phyloP scores from a whole-genome alignment of 2,329 filamentous ascomycete genomes.

The Trichoderma citrinoviride region DNA sequence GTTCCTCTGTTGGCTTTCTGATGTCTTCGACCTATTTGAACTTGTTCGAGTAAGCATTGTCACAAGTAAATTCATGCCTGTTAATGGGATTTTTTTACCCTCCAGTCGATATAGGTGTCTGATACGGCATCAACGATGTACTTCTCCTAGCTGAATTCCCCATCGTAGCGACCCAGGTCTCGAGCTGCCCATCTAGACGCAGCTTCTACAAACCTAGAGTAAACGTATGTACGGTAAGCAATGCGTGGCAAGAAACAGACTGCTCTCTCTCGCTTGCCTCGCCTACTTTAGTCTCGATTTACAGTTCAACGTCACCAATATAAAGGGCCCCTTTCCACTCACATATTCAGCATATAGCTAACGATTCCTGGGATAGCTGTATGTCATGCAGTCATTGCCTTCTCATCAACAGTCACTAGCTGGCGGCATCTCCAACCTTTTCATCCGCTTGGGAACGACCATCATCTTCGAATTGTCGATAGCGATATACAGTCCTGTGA shows the following conservation, averaged over 20 bases:
- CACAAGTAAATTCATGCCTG: too few species aligned
- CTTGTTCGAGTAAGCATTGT: conserved; percentile 1
- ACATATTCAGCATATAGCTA: neutral
- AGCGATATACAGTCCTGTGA: neutral
- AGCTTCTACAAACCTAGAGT: too few species aligned
- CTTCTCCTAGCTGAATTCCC: conserved; percentile 37
- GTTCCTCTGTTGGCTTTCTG: neutral
- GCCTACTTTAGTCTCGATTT: neutral
- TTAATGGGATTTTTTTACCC: conserved; percentile 28
- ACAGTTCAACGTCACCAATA: conserved; percentile 3
- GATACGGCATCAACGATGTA: conserved; percentile 38
- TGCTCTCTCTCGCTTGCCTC: neutral
- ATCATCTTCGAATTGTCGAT: neutral
- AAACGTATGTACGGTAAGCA: too few species aligned
- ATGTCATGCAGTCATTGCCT: conserved; percentile 1
- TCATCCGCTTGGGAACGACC: neutral
- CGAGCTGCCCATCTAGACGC: conserved; percentile 28
- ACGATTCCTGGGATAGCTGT: neutral
- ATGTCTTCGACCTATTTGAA: conserved; percentile 31
- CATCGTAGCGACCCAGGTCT: conserved; percentile 38
- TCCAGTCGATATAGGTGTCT: conserved; percentile 42
- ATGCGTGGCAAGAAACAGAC: too few species aligned
- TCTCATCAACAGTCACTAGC: neutral
- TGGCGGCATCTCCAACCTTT: neutral
- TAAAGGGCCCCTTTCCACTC: neutral